These are phyloP conservation scores for Paecilomyces sp. DNA, from an alignment of 2,329 filamentous ascomycete species.

Conservation along the genomic window DNA sequence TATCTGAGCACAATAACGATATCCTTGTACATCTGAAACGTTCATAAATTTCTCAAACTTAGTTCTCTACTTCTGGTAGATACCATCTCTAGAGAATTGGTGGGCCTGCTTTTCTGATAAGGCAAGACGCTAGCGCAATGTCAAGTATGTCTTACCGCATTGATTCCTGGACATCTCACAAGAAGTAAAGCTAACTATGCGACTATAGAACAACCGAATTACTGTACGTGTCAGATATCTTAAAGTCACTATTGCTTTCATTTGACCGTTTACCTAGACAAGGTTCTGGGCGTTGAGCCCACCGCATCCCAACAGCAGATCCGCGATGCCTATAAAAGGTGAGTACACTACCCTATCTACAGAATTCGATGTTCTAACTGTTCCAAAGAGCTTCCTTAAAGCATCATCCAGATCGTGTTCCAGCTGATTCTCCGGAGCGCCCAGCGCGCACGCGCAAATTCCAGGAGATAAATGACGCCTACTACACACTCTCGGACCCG, in stretches of 20 bases:
- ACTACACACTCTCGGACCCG: slow-evolving; percentile 81
- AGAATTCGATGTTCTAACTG: neutral
- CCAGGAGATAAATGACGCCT: slow-evolving; percentile 87
- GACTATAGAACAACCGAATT: slow-evolving; percentile 25
- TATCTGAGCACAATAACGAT: neutral
- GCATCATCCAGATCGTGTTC: slow-evolving; percentile 87
- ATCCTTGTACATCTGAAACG: neutral
- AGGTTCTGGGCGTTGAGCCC: slow-evolving; percentile 64
- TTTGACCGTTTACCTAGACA: slow-evolving; percentile 46
- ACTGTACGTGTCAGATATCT: slow-evolving; percentile 28
- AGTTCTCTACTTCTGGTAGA: neutral
- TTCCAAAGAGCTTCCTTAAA: slow-evolving; percentile 68
- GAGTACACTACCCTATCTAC: slow-evolving; percentile 2
- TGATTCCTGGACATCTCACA: neutral
- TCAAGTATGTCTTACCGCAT: neutral
- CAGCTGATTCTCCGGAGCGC: slow-evolving; percentile 76
- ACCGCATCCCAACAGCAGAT: slow-evolving; percentile 76
- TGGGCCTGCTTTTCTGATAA: neutral
- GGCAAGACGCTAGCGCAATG: neutral
- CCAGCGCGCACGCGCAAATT: slow-evolving; percentile 75
- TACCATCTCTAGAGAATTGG: neutral
- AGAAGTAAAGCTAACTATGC: neutral
- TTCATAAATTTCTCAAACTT: neutral
- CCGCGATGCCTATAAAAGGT: slow-evolving; percentile 92
- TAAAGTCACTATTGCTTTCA: neutral